Conservation (phyloP, 2,329 filamentous ascomycete genomes). For the Hortaea sp. region DNA sequence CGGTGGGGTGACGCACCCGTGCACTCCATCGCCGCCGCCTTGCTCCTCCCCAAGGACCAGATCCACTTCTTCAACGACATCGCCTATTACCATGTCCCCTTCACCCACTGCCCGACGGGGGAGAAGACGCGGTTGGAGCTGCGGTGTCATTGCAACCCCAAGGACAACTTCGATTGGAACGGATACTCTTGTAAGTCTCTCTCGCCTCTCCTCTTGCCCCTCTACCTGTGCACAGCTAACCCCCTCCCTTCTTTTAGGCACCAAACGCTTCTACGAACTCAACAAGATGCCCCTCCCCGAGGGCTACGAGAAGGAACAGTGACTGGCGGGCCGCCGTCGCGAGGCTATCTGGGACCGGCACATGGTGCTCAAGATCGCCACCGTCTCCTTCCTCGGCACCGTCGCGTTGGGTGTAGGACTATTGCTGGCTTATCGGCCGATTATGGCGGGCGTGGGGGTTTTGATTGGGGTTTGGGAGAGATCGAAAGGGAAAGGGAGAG, state of each 20-base stretch:
- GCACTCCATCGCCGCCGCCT: slow-evolving; percentile 85
- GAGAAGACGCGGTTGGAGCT: slow-evolving; percentile 75
- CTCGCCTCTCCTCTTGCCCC: not conserved
- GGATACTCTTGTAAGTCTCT: slow-evolving; percentile 77
- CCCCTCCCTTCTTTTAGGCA: slow-evolving; percentile 49
- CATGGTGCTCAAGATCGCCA: not conserved
- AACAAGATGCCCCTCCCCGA: slow-evolving; percentile 73
- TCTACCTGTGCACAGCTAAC: too few relatives aligned
- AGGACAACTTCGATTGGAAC: slow-evolving; percentile 99
- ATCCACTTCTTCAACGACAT: slow-evolving; percentile 99
- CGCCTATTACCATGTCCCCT: slow-evolving; percentile 94
- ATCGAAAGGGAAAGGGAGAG: too few relatives aligned
- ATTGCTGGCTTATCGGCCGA: not conserved
- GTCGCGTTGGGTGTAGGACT: not conserved
- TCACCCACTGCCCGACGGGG: slow-evolving; percentile 91
- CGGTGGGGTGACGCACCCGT: slow-evolving; percentile 96
- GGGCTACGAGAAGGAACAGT: slow-evolving; percentile 57
- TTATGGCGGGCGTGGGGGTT: not conserved
- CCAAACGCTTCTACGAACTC: slow-evolving; percentile 73
- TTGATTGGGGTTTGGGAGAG: too few relatives aligned
- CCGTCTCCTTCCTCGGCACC: not conserved
- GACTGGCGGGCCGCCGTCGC: slow-evolving; percentile 17
- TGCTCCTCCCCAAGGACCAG: slow-evolving; percentile 84
- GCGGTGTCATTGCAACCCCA: slow-evolving; percentile 89
- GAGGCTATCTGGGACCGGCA: not conserved